Evolutionary conservation across 257 asterid species (phyloP).

Genomic region (Orobanche coerulescens): DNA sequence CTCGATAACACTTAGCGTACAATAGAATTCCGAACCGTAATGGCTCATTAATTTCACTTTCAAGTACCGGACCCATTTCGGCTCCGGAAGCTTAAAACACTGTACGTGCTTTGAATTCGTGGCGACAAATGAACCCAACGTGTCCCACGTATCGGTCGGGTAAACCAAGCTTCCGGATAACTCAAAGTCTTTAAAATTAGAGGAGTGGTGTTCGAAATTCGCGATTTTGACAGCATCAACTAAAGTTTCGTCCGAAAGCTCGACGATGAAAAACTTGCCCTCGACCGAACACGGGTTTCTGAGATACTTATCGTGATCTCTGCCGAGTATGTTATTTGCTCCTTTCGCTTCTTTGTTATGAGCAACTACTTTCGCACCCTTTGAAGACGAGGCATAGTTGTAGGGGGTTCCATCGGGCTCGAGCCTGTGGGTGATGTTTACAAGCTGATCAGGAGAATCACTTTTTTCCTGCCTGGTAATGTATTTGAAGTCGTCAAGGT

Average conservation of each 20-base stretch:
- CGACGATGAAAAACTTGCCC: constrained; percentile 64
- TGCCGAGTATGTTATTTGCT: constrained; percentile 66
- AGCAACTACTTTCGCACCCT: constrained; percentile 90
- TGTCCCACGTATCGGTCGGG: constrained; percentile 72
- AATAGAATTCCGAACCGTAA: constrained; percentile 91
- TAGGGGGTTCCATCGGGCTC: constrained; percentile 86
- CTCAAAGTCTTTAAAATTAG: constrained; percentile 79
- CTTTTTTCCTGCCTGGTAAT: constrained; percentile 46
- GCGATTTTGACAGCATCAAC: constrained; percentile 85
- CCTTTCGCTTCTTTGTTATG: constrained; percentile 90
- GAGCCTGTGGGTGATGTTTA: constrained; percentile 71
- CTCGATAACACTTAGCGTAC: constrained; percentile 80
- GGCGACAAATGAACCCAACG: constrained; percentile 65
- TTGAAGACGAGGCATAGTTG: constrained; percentile 82
- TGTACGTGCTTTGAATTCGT: constrained; percentile 84
- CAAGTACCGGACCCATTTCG: constrained; percentile 86
- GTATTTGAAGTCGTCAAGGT: constrained; percentile 70
- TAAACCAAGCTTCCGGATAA: constrained; percentile 65
- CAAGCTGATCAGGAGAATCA: constrained; percentile 39
- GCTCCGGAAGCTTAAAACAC: constrained; percentile 73
- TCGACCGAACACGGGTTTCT: constrained; percentile 78
- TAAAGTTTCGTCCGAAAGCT: constrained; percentile 81
- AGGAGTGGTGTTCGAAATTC: constrained; percentile 83
- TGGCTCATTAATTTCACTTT: constrained; percentile 67
- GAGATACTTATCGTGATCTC: constrained; percentile 85